phyloP scores from a whole-genome alignment of 768 basidiomycete genomes.

The Trichaptum fuscoviolaceum region DNA sequence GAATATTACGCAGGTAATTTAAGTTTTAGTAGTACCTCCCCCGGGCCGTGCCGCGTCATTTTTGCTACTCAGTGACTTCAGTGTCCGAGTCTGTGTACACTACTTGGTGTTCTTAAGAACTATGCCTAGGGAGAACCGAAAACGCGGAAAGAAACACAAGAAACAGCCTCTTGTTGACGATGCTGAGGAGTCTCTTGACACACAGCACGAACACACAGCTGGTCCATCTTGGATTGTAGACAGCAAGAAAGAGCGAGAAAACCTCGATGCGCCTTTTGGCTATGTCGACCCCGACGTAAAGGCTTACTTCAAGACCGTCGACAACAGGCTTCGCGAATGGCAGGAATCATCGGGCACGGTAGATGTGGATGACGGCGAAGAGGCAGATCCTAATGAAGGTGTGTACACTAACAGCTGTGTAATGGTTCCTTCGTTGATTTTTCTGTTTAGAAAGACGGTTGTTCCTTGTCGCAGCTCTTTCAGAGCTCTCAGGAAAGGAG shows the following conservation, averaged over 20 bases:
- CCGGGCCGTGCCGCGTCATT: no score
- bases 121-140: constrained; percentile 74
- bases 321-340: constrained; percentile 85
- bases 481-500: constrained; percentile 85
- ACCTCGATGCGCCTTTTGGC: constrained; percentile 80
- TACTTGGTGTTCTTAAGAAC: not conserved
- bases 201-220: constrained; percentile 20
- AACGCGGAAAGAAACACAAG: constrained; percentile 73
- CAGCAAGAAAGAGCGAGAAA: constrained; percentile 31
- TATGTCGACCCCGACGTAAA: constrained; percentile 86
- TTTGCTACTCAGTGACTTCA: no score
- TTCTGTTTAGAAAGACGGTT: constrained; percentile 55
- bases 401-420: constrained; percentile 13
- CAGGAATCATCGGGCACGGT: constrained; percentile 48
- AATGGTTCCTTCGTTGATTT: not conserved
- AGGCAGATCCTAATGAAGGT: constrained; percentile 71
- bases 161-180: constrained; percentile 31
- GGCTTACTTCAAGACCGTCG: constrained; percentile 88
- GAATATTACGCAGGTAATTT: no score
- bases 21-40: no score
- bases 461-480: constrained; percentile 77
- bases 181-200: constrained; percentile 12
- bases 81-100: no score
- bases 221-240: constrained; percentile 71
- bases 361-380: constrained; percentile 39